Conservation (phyloP, 73 alveolate genomes). For the Tetrahymena thermophila region DNA sequence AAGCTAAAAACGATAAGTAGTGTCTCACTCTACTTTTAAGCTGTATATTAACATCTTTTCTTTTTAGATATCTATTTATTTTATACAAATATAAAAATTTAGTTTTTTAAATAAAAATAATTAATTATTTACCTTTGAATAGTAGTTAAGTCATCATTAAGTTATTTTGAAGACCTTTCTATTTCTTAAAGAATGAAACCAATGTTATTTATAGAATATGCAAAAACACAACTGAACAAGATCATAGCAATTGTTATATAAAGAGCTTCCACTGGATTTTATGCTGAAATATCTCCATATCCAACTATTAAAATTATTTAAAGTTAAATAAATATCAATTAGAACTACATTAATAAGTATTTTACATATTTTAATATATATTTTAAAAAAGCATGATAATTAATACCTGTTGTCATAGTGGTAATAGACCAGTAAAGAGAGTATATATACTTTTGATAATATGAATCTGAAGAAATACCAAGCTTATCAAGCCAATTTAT, state of each 20-base stretch:
- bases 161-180: background rate
- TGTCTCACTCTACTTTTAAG: background rate
- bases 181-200: conserved; percentile 24
- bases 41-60: background rate
- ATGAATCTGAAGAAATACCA: background rate
- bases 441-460: background rate
- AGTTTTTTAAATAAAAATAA: background rate
- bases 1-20: background rate
- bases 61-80: background rate
- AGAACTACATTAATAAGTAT: too few relatives aligned
- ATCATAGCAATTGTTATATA: conserved; percentile 66
- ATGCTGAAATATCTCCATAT: conserved; percentile 81
- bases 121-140: conserved; percentile 1
- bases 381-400: too few relatives aligned
- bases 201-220: conserved; percentile 35
- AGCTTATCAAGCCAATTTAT: background rate
- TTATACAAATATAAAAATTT: background rate
- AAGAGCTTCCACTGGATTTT: conserved; percentile 47
- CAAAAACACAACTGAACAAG: conserved; percentile 43
- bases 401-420: background rate
- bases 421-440: background rate
- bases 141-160: background rate
- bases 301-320: conserved; percentile 45
- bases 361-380: too few relatives aligned
- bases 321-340: too few relatives aligned